phyloP scores from a whole-genome alignment of 371 early-diverging fungal species.

The Gilbertella persicaria region DNA sequence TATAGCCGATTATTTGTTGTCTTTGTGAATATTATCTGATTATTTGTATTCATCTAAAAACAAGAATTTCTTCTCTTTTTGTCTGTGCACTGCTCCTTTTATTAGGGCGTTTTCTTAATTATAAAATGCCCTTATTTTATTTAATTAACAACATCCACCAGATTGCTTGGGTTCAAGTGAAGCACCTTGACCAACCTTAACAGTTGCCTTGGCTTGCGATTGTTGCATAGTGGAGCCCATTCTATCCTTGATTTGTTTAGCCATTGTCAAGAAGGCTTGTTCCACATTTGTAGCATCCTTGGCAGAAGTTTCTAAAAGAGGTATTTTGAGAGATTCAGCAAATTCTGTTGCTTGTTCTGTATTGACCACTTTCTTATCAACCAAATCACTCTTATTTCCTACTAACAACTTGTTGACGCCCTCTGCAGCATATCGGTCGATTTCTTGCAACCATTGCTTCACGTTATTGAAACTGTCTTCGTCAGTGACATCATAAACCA shows the following conservation, averaged over 20 bases:
- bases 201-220: conserved; percentile 47
- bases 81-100: too few relatives aligned
- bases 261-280: conserved; percentile 95
- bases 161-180: conserved; percentile 52
- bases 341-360: conserved; percentile 81
- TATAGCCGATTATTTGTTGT: too few relatives aligned
- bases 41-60: too few relatives aligned
- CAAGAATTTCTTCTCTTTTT: too few relatives aligned
- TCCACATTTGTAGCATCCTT: conserved; percentile 95
- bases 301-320: conserved; percentile 94
- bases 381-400: conserved; percentile 99
- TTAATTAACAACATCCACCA: conserved; percentile 60
- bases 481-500: conserved; percentile 99
- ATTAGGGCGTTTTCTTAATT: too few relatives aligned
- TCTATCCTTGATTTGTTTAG: conserved; percentile 84
- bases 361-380: conserved; percentile 83
- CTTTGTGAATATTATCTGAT: too few relatives aligned
- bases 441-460: conserved; percentile 97
- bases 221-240: conserved; percentile 37
- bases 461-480: conserved; percentile 91
- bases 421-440: conserved; percentile 68
- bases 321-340: conserved; percentile 82
- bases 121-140: too few relatives aligned
- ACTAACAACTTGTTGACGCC: conserved; percentile 96
- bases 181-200: conserved; percentile 53